A percentile compares a stretch with the other conserved stretches of the same genome.
Conservation (phyloP, 2,329 filamentous ascomycete species). For the Rutstroemia sp. region DNA sequence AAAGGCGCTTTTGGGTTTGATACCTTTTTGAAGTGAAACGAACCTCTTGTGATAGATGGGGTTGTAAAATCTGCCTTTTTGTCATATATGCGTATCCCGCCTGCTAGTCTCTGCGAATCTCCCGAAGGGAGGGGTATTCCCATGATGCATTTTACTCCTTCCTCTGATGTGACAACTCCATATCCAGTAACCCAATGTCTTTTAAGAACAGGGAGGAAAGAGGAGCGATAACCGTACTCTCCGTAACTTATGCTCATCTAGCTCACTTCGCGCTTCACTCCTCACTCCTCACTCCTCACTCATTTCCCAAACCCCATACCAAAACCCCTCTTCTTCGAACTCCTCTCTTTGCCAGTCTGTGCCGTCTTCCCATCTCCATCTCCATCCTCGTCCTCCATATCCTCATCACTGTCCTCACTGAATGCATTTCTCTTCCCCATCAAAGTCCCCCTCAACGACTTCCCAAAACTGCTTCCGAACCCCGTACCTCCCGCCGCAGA, state of each 20-base stretch:
- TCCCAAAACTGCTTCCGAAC: slow-evolving; percentile 26
- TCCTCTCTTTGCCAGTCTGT: slow-evolving; percentile 37
- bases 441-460: slow-evolving; percentile 32
- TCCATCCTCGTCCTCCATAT: slow-evolving; percentile 31
- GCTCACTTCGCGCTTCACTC: no score
- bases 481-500: background rate
- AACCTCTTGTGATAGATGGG: background rate
- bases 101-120: background rate
- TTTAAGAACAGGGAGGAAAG: background rate
- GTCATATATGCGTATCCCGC: background rate
- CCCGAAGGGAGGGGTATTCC: background rate
- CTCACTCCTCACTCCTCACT: background rate
- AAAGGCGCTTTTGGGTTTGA: background rate
- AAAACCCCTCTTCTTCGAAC: slow-evolving; percentile 44
- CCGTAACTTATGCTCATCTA: background rate
- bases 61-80: background rate
- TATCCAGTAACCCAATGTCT: background rate
- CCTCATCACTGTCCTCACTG: slow-evolving; percentile 36
- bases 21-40: background rate
- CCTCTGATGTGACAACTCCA: background rate
- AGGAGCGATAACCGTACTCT: background rate
- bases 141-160: background rate
- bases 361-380: slow-evolving; percentile 36
- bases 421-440: slow-evolving; percentile 37
- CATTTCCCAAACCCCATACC: slow-evolving; percentile 10